These are phyloP conservation scores for Suillus paluster DNA, from an alignment of 768 basidiomycete species.

Conservation along the genomic window DNA sequence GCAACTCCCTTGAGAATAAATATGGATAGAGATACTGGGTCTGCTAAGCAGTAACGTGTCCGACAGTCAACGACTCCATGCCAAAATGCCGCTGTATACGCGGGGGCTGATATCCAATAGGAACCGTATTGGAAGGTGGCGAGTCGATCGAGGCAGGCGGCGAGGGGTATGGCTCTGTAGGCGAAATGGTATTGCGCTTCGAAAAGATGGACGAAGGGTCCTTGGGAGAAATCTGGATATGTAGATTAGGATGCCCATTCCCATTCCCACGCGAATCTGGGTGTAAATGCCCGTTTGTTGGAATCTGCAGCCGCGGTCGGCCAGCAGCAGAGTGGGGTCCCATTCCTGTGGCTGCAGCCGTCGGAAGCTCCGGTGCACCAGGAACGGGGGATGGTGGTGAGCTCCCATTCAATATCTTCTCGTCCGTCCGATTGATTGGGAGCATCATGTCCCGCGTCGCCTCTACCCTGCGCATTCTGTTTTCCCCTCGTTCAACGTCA, in stretches of 20 bases:
- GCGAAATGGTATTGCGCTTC: slow-evolving; percentile 31
- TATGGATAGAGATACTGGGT: slow-evolving; percentile 20
- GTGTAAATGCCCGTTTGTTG: slow-evolving; percentile 12
- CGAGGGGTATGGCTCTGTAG: slow-evolving; percentile 52
- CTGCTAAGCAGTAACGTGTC: slow-evolving; percentile 22
- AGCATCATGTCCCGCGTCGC: slow-evolving; percentile 70
- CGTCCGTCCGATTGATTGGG: slow-evolving; percentile 69
- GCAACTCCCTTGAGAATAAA: slow-evolving; percentile 21
- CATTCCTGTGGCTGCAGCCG: slow-evolving; percentile 28
- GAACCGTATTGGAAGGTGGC: slow-evolving; percentile 18
- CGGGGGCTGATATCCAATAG: slow-evolving; percentile 18
- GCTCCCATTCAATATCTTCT: slow-evolving; percentile 49
- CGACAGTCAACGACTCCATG: slow-evolving; percentile 15
- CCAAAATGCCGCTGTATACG: slow-evolving; percentile 8
- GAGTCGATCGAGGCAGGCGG: slow-evolving; percentile 44
- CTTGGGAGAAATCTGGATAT: slow-evolving; percentile 21
- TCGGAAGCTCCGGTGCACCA: background rate
- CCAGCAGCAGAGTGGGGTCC: slow-evolving; percentile 21
- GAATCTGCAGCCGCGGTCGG: slow-evolving; percentile 5
- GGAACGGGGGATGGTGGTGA: slow-evolving; percentile 30
- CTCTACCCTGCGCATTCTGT: slow-evolving; percentile 78
- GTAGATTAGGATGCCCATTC: slow-evolving; percentile 15
- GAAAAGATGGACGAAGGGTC: slow-evolving; percentile 22
- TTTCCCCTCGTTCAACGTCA: slow-evolving; percentile 93
- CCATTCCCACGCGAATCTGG: slow-evolving; percentile 10